Percentiles rank a stretch among this genome's conserved stretches.
Evolutionary conservation across 768 basidiomycete genomes (phyloP).

Genomic region (Leucogyrophana mollusca): DNA sequence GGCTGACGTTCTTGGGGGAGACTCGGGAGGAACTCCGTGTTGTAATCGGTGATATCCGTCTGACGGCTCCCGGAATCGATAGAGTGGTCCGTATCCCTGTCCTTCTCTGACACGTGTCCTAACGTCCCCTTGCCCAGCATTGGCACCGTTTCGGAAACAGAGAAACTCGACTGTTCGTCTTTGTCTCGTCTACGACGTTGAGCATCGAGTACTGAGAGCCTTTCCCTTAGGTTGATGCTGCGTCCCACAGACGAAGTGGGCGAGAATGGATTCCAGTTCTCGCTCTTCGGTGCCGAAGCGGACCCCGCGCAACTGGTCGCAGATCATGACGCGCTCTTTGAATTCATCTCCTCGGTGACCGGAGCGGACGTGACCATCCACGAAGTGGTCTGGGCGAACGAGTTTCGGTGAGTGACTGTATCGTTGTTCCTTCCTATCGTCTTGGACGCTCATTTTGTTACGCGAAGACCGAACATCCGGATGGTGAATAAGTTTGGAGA

Average conservation of each 20-base stretch:
- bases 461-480: slow-evolving; percentile 14
- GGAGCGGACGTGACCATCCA: slow-evolving; percentile 1
- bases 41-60: slow-evolving; percentile 33
- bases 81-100: neutral
- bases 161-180: neutral
- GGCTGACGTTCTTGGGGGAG: slow-evolving; percentile 36
- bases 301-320: neutral
- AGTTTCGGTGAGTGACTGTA: slow-evolving; percentile 9
- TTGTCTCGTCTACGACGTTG: too few species aligned
- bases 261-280: slow-evolving; percentile 3
- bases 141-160: neutral
- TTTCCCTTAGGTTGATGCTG: neutral
- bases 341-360: neutral
- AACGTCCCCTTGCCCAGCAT: neutral
- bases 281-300: neutral
- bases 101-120: neutral
- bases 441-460: neutral
- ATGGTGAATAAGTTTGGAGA: slow-evolving; percentile 10
- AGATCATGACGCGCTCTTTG: neutral
- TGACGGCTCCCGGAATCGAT: slow-evolving; percentile 18
- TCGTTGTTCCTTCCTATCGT: neutral
- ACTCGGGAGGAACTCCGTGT: slow-evolving; percentile 23
- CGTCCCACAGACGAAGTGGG: slow-evolving; percentile 3
- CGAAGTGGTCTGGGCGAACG: slow-evolving; percentile 1
- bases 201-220: too few species aligned